Percentiles rank a stretch among this genome's conserved stretches.
Conservation (phyloP, 306 rosid genomes). For the Lupinus albus region DNA sequence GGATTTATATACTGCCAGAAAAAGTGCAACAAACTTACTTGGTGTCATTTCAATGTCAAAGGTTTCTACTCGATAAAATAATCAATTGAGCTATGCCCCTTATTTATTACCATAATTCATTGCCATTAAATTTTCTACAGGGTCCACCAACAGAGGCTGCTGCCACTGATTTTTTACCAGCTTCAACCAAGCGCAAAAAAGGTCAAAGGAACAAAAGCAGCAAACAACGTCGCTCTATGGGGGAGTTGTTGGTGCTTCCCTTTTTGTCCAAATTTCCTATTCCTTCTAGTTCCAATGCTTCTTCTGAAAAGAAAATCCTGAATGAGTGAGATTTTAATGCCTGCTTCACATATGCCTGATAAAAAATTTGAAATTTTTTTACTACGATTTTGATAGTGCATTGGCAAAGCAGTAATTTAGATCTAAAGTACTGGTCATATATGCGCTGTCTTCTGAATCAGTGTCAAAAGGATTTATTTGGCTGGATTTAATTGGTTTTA, state of each 20-base stretch:
- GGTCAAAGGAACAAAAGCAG: conserved; percentile 67
- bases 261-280: conserved; percentile 80
- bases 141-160: conserved; percentile 66
- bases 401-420: conserved; percentile 16
- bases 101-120: conserved; percentile 36
- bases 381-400: conserved; percentile 12
- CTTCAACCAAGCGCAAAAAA: conserved; percentile 77
- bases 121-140: conserved; percentile 49
- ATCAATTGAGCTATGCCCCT: conserved; percentile 24
- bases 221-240: conserved; percentile 61
- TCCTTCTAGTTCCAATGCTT: conserved; percentile 64
- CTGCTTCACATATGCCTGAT: conserved; percentile 30
- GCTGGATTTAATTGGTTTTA: conserved; percentile 20
- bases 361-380: conserved; percentile 26
- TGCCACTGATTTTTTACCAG: conserved; percentile 46
- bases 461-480: not conserved
- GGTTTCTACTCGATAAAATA: conserved; percentile 49
- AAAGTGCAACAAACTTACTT: conserved; percentile 83
- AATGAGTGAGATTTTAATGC: conserved; percentile 66
- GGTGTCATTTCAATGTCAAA: conserved; percentile 84
- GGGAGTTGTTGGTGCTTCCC: conserved; percentile 91
- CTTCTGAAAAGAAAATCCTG: conserved; percentile 51
- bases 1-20: conserved; percentile 86
- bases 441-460: not conserved
- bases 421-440: conserved; percentile 10